These are phyloP conservation scores for Uronychia binucleata DNA, from an alignment of 73 alveolate species.

Conservation along the genomic window DNA sequence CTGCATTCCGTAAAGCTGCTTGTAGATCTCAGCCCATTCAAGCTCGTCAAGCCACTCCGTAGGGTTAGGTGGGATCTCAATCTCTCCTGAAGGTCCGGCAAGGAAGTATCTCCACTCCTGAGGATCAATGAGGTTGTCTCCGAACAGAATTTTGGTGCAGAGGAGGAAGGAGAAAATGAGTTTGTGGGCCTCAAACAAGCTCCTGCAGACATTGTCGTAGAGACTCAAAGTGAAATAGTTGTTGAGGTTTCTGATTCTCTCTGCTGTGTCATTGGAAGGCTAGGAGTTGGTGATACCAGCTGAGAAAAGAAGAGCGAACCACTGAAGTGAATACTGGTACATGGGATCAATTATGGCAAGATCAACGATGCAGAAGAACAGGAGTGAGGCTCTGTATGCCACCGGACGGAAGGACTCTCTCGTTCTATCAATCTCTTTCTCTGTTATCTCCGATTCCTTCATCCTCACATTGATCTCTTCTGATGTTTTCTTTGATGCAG, in stretches of 20 bases:
- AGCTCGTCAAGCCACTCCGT: constrained; percentile 94
- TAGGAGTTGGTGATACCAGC: constrained; percentile 85
- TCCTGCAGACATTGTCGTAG: constrained; percentile 83
- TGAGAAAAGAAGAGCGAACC: constrained; percentile 91
- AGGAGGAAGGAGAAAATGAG: constrained; percentile 96
- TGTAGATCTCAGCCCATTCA: constrained; percentile 93
- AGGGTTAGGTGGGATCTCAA: constrained; percentile 93
- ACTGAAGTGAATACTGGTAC: constrained; percentile 95
- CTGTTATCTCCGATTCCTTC: constrained; percentile 96
- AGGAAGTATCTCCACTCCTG: constrained; percentile 86
- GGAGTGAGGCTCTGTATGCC: constrained; percentile 97
- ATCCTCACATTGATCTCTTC: constrained; percentile 93
- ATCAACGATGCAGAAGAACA: constrained; percentile 96
- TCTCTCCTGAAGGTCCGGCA: constrained; percentile 95
- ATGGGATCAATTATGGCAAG: constrained; percentile 92
- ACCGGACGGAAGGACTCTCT: constrained; percentile 98
- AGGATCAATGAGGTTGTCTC: constrained; percentile 70
- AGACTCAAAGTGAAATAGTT: constrained; percentile 70
- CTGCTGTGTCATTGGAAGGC: constrained; percentile 84
- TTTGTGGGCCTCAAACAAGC: constrained; percentile 98
- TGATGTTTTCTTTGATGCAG: constrained; percentile 94
- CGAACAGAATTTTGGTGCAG: constrained; percentile 90
- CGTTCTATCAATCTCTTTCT: constrained; percentile 94
- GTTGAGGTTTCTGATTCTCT: constrained; percentile 86
- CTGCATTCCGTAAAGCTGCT: constrained; percentile 90